phyloP scores from a whole-genome alignment of 305 asterid species.

The Fraxinus latifolia region DNA sequence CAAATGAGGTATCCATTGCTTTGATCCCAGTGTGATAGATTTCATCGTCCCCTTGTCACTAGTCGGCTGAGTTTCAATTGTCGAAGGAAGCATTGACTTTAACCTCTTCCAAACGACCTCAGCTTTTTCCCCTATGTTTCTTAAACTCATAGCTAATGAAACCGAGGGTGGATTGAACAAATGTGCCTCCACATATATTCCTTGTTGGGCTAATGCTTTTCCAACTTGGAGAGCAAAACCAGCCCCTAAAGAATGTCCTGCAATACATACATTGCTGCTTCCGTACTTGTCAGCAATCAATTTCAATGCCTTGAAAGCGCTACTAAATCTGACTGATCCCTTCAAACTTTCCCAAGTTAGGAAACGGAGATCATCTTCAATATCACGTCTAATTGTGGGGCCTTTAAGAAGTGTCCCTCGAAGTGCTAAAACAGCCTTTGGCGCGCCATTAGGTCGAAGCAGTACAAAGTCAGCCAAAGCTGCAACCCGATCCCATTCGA shows the following conservation, averaged over 20 bases:
- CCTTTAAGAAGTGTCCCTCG: conserved; percentile 80
- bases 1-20: conserved; percentile 80
- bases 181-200: conserved; percentile 85
- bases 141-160: conserved; percentile 78
- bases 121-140: conserved; percentile 69
- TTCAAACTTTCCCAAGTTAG: conserved; percentile 86
- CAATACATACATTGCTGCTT: conserved; percentile 64
- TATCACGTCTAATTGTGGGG: conserved; percentile 78
- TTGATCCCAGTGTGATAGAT: conserved; percentile 39
- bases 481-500: conserved; percentile 96
- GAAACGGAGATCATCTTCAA: conserved; percentile 88
- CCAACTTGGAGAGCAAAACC: conserved; percentile 97
- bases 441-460: conserved; percentile 83
- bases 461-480: conserved; percentile 76
- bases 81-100: conserved; percentile 52
- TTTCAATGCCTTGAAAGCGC: conserved; percentile 52
- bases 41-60: conserved; percentile 22
- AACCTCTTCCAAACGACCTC: conserved; percentile 69
- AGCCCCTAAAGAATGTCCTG: conserved; percentile 93
- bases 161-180: conserved; percentile 96
- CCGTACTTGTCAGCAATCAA: conserved; percentile 66
- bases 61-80: conserved; percentile 25
- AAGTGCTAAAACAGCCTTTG: conserved; percentile 71
- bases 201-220: conserved; percentile 82
- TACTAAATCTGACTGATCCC: conserved; percentile 77